Conservation (phyloP, 495 filamentous ascomycete genomes). For the Penicillium argentinense region DNA sequence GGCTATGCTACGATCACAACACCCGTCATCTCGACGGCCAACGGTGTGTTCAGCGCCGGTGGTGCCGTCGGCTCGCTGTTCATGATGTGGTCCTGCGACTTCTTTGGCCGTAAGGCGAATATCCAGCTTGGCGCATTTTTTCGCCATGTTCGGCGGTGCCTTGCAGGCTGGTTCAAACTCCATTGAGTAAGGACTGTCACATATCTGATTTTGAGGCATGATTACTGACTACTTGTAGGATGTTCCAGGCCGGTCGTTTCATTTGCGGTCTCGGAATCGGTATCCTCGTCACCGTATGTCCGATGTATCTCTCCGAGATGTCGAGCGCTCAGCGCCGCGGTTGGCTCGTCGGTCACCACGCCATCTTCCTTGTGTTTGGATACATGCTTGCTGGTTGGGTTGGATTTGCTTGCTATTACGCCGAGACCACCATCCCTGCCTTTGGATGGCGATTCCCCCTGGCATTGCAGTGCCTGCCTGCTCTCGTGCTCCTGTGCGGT, state of each 20-base stretch:
- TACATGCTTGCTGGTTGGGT: conserved; percentile 47
- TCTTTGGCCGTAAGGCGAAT: conserved; percentile 40
- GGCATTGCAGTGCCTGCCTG: conserved; percentile 40
- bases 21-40: conserved; percentile 46
- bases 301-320: conserved; percentile 46
- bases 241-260: conserved; percentile 51
- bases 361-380: conserved; percentile 42
- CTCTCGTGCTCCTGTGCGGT: conserved; percentile 40
- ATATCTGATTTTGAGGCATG: too few relatives aligned
- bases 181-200: conserved; percentile 24
- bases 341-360: conserved; percentile 39
- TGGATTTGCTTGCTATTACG: conserved; percentile 44
- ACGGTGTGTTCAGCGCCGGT: conserved; percentile 49
- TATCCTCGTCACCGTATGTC: conserved; percentile 44
- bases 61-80: conserved; percentile 44
- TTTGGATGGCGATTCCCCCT: conserved; percentile 50
- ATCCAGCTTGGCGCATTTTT: conserved; percentile 46
- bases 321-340: conserved; percentile 36
- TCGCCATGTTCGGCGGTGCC: conserved; percentile 45
- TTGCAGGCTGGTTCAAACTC: conserved; percentile 45
- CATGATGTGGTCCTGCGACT: conserved; percentile 45
- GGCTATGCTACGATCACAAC: conserved; percentile 49
- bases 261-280: conserved; percentile 50
- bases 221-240: conserved; percentile 22
- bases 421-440: conserved; percentile 24